These are phyloP conservation scores for Boletus semigastroideus DNA, from an alignment of 1,284 basidiomycete species.

Conservation along the genomic window DNA sequence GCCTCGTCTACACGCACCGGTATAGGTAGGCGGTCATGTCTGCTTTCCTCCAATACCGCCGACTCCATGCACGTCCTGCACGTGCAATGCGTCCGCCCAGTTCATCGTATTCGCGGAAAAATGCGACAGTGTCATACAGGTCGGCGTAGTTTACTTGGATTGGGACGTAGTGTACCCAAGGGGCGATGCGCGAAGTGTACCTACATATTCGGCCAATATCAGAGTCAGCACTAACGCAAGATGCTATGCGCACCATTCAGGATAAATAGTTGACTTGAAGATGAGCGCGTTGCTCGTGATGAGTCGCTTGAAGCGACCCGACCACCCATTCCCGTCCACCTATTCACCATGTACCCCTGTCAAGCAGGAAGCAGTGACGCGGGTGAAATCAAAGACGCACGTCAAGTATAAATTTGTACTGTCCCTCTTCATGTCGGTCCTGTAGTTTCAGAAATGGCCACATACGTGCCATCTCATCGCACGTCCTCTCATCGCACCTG, in stretches of 20 bases:
- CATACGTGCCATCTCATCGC: slow-evolving; percentile 40
- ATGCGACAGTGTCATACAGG: slow-evolving; percentile 53
- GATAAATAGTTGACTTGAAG: slow-evolving; percentile 64
- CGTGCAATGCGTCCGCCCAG: slow-evolving; percentile 56
- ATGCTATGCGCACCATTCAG: slow-evolving; percentile 51
- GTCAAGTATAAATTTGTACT: slow-evolving; percentile 66
- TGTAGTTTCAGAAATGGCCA: slow-evolving; percentile 52
- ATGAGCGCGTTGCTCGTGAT: slow-evolving; percentile 62
- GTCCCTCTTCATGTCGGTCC: slow-evolving; percentile 45
- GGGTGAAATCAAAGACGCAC: slow-evolving; percentile 15
- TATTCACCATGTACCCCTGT: slow-evolving; percentile 15
- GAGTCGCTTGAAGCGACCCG: slow-evolving; percentile 63
- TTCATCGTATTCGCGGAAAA: slow-evolving; percentile 60
- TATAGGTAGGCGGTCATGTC: slow-evolving; percentile 67
- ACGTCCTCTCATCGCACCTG: slow-evolving; percentile 45
- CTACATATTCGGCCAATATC: slow-evolving; percentile 12
- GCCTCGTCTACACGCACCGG: slow-evolving; percentile 37
- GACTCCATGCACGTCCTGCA: slow-evolving; percentile 59
- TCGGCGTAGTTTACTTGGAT: slow-evolving; percentile 53
- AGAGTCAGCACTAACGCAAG: neutral
- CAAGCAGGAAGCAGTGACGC: neutral
- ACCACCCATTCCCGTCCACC: slow-evolving; percentile 73
- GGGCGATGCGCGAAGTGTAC: slow-evolving; percentile 44
- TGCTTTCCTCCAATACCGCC: slow-evolving; percentile 59
- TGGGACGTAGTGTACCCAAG: slow-evolving; percentile 64